Percentiles rank a stretch among this genome's conserved stretches.
These are phyloP conservation scores for Tolypocladium album DNA, from an alignment of 2,329 filamentous ascomycete species.

Conservation along the genomic window DNA sequence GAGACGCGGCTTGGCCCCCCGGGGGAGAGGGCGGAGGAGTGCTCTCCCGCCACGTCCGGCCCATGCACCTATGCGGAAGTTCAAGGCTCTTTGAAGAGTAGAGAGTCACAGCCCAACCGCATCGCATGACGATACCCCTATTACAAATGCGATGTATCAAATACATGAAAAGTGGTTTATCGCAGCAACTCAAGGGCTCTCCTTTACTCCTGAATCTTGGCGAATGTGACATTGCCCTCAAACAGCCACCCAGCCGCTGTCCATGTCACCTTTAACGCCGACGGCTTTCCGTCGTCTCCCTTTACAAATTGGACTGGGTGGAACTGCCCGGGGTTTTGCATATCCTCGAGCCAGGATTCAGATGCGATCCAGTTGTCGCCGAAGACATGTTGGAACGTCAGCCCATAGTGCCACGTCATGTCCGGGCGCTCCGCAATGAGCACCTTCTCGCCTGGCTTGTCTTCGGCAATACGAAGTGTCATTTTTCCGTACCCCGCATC, in stretches of 20 bases:
- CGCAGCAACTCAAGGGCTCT: no score
- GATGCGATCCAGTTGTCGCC: constrained; percentile 16
- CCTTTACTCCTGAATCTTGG: background rate
- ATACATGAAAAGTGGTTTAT: no score
- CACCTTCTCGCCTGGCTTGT: constrained; percentile 6
- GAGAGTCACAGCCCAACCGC: no score
- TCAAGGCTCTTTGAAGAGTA: no score
- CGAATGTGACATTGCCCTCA: no score
- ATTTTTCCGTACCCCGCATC: constrained; percentile 28
- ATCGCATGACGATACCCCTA: no score
- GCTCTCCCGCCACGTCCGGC: background rate
- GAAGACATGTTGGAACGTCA: constrained; percentile 15
- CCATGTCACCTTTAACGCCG: constrained; percentile 1
- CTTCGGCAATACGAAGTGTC: constrained; percentile 7
- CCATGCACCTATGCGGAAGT: no score
- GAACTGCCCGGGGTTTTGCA: background rate
- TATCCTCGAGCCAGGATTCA: background rate
- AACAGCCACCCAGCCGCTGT: background rate
- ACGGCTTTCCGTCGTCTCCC: constrained; percentile 1
- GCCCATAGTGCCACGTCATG: constrained; percentile 10
- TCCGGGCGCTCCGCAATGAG: constrained; percentile 13
- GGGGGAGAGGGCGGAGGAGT: background rate
- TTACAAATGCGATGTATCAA: no score
- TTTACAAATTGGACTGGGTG: constrained; percentile 8
- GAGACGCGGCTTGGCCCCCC: background rate